Percentiles rank a stretch among this genome's conserved stretches.
phyloP scores from a whole-genome alignment of 2,329 filamentous ascomycete genomes.

The Bipolaris bicolor region DNA sequence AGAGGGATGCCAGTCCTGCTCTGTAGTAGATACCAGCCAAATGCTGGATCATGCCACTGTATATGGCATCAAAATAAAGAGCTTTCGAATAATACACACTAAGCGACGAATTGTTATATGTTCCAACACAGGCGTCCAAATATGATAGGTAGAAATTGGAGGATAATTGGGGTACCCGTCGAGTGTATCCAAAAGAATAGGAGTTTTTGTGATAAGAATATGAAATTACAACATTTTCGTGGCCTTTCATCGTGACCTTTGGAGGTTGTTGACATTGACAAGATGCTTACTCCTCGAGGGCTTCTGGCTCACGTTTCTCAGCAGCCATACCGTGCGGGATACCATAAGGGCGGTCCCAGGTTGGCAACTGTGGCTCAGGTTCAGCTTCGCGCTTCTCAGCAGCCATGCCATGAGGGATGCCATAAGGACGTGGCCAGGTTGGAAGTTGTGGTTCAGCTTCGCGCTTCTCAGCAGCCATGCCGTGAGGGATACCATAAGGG shows the following conservation, averaged over 20 bases:
- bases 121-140: not conserved
- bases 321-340: slow-evolving; percentile 6
- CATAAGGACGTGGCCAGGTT: slow-evolving; percentile 15
- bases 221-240: not conserved
- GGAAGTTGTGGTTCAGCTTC: slow-evolving; percentile 32
- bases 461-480: slow-evolving; percentile 31
- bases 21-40: slow-evolving; percentile 1
- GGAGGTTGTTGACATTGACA: not conserved
- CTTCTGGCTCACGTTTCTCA: slow-evolving; percentile 37
- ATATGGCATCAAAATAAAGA: slow-evolving; percentile 3
- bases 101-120: not conserved
- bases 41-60: not conserved
- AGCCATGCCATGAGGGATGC: slow-evolving; percentile 23
- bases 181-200: slow-evolving; percentile 7
- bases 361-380: slow-evolving; percentile 30
- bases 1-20: slow-evolving; percentile 12
- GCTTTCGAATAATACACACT: slow-evolving; percentile 13
- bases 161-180: not conserved
- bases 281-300: slow-evolving; percentile 15
- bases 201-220: not conserved
- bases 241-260: not conserved
- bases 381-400: slow-evolving; percentile 40
- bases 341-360: slow-evolving; percentile 19
- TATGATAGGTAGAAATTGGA: not conserved
- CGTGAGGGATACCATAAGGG: slow-evolving; percentile 21